Percentiles rank a stretch among this genome's conserved stretches.
phyloP scores from a whole-genome alignment of 805 yeast genomes.

The Kazachstania kunashirensis region DNA sequence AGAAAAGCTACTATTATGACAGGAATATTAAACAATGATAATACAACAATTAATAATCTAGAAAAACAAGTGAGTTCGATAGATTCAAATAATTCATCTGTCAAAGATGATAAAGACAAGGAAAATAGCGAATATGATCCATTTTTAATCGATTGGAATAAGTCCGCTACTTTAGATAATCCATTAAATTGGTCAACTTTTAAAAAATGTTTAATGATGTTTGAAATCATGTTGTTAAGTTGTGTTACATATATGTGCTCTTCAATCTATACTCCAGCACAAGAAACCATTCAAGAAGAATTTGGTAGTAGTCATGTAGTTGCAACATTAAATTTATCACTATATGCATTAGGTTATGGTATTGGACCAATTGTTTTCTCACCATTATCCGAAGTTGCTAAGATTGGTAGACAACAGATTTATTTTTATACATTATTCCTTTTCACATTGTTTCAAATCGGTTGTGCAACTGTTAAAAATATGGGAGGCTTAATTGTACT shows the following conservation, averaged over 20 bases:
- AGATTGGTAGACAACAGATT: conserved; percentile 43
- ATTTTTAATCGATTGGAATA: conserved; percentile 20
- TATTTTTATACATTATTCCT: conserved; percentile 39
- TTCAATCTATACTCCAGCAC: conserved; percentile 46
- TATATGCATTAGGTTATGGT: conserved; percentile 54
- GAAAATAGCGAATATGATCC: conserved; percentile 16
- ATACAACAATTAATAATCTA: too few species aligned
- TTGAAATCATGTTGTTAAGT: conserved; percentile 38
- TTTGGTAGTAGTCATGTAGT: conserved; percentile 37
- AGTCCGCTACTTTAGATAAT: conserved; percentile 40
- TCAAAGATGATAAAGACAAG: not conserved
- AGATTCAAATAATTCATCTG: too few species aligned
- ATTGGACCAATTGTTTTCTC: conserved; percentile 50
- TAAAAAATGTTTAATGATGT: conserved; percentile 33
- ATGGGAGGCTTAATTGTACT: conserved; percentile 42
- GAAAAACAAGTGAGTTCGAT: too few species aligned
- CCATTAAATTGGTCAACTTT: conserved; percentile 47
- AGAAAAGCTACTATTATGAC: too few species aligned
- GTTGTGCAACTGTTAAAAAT: conserved; percentile 42
- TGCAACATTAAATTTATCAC: conserved; percentile 42
- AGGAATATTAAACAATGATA: too few species aligned
- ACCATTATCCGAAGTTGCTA: conserved; percentile 48
- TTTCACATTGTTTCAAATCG: conserved; percentile 45
- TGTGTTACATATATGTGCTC: conserved; percentile 48
- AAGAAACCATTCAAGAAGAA: conserved; percentile 35